Evolutionary conservation across 768 basidiomycete genomes (phyloP), one percentile per base, ranked within the genome.

Genomic region (Lactarius indigo): DNA sequence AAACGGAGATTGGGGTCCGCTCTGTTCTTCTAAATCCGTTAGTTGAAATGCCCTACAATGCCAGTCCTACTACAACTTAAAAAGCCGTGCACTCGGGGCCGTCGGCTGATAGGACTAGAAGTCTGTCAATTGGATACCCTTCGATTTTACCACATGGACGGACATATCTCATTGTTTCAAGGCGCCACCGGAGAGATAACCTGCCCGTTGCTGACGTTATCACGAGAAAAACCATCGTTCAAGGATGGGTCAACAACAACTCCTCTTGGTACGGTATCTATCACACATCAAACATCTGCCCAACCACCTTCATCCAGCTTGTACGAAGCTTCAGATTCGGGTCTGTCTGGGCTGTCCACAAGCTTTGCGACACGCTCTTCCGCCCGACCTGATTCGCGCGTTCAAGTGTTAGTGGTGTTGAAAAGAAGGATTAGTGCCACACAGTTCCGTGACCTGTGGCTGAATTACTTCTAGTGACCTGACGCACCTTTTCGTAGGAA

Each of bases 301-400:
- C 92, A 94, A 35, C 92, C 92, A 44, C 92, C 92, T 81, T 94
- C 92, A 73, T 94, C 91, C 33, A 94, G 79, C 75, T 94, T 94
- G 77, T 94, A 94, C 4, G 92, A 91, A 9, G 93, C 92, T 76
- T 94, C 92, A 74, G 91, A 92, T 77, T 94, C 92, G 20, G 92
- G 92, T 57, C 88, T 84, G 72, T 94, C 92, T 5, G 92, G 92
- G 72, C 91, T 93, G 75, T 94, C 92, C 31, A 94, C 93, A 4
- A 94, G 80, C 73, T 94, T 94, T 8, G 92, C 92, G 33, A 94
- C 92, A 68, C 92, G 90, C 77, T 94, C 92, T 76, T 94, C 92
- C 3, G 91, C 92, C 30, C 93, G 89, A 68, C 92, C 92, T 92
- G 68, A n/a, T 58, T n/a, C 33, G 23, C 28, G 31, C 58, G 4